These are phyloP conservation scores for Gossypium schwendimanii DNA, from an alignment of 441 rosid genomes.

Conservation along the genomic window DNA sequence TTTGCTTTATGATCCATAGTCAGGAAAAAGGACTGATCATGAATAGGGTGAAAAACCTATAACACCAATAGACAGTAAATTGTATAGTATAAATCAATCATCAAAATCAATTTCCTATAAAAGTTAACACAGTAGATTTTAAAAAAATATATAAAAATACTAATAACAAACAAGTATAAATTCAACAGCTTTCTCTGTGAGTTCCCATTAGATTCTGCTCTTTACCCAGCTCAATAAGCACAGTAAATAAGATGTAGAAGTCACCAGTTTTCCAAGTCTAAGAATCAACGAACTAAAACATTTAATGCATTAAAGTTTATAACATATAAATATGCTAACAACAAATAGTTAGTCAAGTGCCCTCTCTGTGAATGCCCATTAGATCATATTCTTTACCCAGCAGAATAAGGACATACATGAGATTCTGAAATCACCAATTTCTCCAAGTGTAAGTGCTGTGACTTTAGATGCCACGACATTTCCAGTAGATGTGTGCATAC, in stretches of 20 bases:
- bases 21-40: constrained; percentile 69
- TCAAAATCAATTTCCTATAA: neutral
- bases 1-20: constrained; percentile 50
- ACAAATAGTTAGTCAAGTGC: neutral
- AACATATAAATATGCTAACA: constrained; percentile 2
- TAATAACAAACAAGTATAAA: neutral
- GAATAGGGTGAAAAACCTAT: constrained; percentile 75
- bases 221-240: neutral
- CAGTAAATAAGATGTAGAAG: neutral
- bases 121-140: neutral
- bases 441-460: neutral
- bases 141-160: neutral
- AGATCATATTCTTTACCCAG: neutral
- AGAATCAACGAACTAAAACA: neutral
- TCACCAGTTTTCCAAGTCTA: neutral
- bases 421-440: neutral
- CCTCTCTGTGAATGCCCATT: neutral
- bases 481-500: neutral
- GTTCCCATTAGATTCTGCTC: neutral
- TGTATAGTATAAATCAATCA: neutral
- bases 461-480: neutral
- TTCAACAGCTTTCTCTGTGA: neutral
- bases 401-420: neutral
- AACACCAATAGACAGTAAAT: constrained; percentile 13
- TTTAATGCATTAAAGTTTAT: neutral